Conservation (phyloP, 2,329 filamentous ascomycete species). For the Arthrobotrys megalospora region DNA sequence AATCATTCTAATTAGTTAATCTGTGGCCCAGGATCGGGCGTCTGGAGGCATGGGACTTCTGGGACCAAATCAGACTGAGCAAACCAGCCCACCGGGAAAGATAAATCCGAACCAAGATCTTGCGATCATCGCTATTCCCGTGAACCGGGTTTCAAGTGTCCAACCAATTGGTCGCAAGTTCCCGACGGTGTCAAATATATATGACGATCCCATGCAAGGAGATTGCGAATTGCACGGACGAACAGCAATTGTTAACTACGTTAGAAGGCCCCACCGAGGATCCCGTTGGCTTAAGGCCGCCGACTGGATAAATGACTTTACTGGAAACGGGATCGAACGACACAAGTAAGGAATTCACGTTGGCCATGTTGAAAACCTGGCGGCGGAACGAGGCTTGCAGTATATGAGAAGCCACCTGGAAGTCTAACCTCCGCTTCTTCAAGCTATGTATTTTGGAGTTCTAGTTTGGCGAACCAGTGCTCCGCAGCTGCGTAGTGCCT, state of each 20-base stretch:
- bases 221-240: constrained; percentile 26
- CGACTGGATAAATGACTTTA: not conserved
- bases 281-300: constrained; percentile 18
- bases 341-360: constrained; percentile 19
- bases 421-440: constrained; percentile 20
- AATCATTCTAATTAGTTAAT: constrained; percentile 13
- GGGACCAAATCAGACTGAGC: constrained; percentile 25
- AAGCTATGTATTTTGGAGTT: constrained; percentile 40
- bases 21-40: constrained; percentile 33
- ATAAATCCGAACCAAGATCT: constrained; percentile 39
- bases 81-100: constrained; percentile 34
- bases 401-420: constrained; percentile 38
- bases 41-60: constrained; percentile 13
- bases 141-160: constrained; percentile 36
- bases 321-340: constrained; percentile 33
- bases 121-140: constrained; percentile 17
- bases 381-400: constrained; percentile 53
- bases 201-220: constrained; percentile 51
- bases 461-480: constrained; percentile 31
- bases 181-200: constrained; percentile 33
- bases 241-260: not conserved
- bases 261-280: constrained; percentile 2
- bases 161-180: constrained; percentile 25
- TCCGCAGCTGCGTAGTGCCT: constrained; percentile 14
- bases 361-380: constrained; percentile 37